Evolutionary conservation across 306 rosid genomes (phyloP).

Genomic region (Nissolia schottii): DNA sequence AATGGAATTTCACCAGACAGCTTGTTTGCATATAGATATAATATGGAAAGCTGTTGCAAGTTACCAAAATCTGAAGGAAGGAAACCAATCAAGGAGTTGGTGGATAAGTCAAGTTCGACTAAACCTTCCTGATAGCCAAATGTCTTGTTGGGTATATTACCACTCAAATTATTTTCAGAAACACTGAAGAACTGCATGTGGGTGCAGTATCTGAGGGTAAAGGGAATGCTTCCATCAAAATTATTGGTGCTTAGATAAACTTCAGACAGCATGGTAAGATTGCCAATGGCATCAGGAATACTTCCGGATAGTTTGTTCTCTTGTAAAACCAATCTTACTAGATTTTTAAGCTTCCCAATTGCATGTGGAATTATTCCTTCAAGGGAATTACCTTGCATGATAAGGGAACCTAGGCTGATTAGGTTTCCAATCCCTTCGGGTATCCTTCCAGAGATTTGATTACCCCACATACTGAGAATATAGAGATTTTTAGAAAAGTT

Average conservation of each 20-base stretch:
- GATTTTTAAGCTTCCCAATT: conserved; percentile 3
- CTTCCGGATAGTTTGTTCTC: conserved; percentile 5
- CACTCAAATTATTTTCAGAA: background rate
- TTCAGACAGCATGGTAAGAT: conserved; percentile 9
- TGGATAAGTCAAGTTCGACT: background rate
- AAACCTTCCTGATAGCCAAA: conserved; percentile 2
- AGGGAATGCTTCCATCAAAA: conserved; percentile 30
- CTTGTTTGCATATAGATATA: background rate
- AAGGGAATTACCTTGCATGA: background rate
- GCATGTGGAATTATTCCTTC: conserved; percentile 27
- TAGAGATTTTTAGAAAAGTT: background rate
- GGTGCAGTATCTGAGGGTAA: background rate
- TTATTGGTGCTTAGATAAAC: background rate
- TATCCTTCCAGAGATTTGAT: conserved; percentile 22
- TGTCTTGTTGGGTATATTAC: conserved; percentile 7
- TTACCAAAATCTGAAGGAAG: conserved; percentile 21
- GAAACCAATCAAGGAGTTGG: conserved; percentile 11
- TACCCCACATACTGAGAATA: accelerated
- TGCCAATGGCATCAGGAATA: conserved; percentile 3
- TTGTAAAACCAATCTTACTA: background rate
- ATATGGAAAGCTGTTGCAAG: background rate
- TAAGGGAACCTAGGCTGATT: background rate
- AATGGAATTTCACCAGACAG: conserved; percentile 22
- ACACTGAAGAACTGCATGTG: background rate
- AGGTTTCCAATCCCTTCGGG: conserved; percentile 30